Evolutionary conservation across 805 yeast species (phyloP), one percentile per base, ranked within the genome.

Genomic region (Candida nemodendra): DNA sequence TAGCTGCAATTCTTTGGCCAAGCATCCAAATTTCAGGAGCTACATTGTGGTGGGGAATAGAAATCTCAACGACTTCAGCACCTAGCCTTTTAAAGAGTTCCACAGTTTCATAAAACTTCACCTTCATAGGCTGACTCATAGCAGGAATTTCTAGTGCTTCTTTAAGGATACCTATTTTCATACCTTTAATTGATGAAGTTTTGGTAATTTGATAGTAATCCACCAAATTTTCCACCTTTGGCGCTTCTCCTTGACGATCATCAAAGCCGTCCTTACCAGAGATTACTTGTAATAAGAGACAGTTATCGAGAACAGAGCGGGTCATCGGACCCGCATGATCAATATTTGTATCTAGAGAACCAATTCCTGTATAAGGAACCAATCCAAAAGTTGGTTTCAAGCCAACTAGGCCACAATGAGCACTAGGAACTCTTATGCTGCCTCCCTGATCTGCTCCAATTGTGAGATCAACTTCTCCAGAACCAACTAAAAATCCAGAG

Each of bases 371-470:
- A 46, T 52, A 59, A 3, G 65, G 66, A 15, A 62, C 60, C 18
- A 61, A 41, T 9, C 79, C 79, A 50, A 71, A 71, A 1, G 74
- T 62, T 3, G 78, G 78, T 46, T 72, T 73, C 47, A 72, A 64
- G 27, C 78, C 78, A 34, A 48, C 54, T 2, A 50, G 17, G 13
- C 54, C 54, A 38, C 34, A 66, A 56, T 48, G 47, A 12, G 54
- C 55, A 30, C 76, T 75, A 4, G 78, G 79, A 31, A 68, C 60
- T 29, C 79, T 56, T 11, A 73, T 71, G 5, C 74, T 67, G 2
- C 79, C 78, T 2, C 78, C 79, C 7, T 76, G 53, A 23, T 48
- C 53, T 15, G 48, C 50, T 9, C 53, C 53, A n/a, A 56, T 50
- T 14, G 68, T 51, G 45, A 74, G 64, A 34, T 66, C 71, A n/a